phyloP scores from a whole-genome alignment of 345 rosid genomes.

The Eucalyptus pauciflora region DNA sequence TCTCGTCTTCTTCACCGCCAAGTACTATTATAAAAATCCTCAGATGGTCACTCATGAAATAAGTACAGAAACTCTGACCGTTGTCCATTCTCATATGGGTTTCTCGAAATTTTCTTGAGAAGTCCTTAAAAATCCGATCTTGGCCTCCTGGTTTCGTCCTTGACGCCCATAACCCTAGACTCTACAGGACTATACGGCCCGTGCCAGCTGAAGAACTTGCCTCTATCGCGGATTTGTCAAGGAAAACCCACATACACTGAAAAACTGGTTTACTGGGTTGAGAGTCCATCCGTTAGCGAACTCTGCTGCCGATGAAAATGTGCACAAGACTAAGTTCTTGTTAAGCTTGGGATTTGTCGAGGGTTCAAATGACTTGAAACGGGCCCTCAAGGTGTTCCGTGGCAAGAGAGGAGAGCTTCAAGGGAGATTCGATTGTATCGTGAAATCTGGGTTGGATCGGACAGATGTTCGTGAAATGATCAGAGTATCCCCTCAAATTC shows the following conservation, averaged over 20 bases:
- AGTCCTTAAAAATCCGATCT: constrained; percentile 1
- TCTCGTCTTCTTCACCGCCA: neutral
- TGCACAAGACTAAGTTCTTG: constrained; percentile 42
- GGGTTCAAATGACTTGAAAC: constrained; percentile 24
- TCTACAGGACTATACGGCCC: constrained; percentile 17
- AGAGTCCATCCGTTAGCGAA: constrained; percentile 16
- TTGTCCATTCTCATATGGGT: constrained; percentile 30
- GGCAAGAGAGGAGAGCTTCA: too few species aligned
- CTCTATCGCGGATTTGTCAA: constrained; percentile 13
- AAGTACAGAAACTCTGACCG: constrained; percentile 21
- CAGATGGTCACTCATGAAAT: constrained; percentile 14
- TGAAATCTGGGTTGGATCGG: too few species aligned
- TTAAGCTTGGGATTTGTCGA: constrained; percentile 37
- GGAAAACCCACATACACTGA: constrained; percentile 37
- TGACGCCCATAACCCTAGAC: constrained; percentile 22
- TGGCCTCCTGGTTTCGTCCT: neutral
- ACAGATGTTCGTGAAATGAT: too few species aligned
- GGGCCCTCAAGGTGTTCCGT: too few species aligned
- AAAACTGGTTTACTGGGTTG: constrained; percentile 24
- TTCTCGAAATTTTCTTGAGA: constrained; percentile 10
- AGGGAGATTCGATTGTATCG: too few species aligned
- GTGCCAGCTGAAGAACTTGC: neutral
- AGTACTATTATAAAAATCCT: neutral
- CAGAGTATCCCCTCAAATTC: too few species aligned
- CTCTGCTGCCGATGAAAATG: neutral